These are phyloP conservation scores for Cutaneotrichosporon sp. DNA, from an alignment of 1,284 basidiomycete genomes.

Conservation along the genomic window DNA sequence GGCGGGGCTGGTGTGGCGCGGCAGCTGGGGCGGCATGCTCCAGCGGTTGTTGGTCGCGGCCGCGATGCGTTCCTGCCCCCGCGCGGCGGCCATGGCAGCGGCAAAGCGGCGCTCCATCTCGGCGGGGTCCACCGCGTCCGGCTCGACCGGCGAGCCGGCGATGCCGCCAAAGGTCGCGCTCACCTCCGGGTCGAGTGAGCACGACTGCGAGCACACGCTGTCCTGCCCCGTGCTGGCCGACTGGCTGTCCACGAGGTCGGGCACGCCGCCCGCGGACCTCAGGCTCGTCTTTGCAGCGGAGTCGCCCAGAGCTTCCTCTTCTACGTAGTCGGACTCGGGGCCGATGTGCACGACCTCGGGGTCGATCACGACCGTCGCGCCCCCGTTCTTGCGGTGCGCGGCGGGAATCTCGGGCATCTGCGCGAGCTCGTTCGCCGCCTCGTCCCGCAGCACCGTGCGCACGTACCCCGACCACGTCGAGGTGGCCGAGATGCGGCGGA, in stretches of 20 bases:
- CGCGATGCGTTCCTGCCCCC: not conserved
- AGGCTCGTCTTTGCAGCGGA: not conserved
- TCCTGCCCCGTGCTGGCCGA: not conserved
- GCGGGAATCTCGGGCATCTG: conserved; percentile 2
- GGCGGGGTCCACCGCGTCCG: conserved; percentile 11
- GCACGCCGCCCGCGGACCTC: not conserved
- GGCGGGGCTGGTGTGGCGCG: not conserved
- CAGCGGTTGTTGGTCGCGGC: conserved; percentile 1
- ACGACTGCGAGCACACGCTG: not conserved
- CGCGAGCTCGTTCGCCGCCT: not conserved
- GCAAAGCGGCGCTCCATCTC: conserved; percentile 22
- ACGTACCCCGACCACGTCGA: conserved; percentile 13
- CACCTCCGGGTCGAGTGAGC: not conserved
- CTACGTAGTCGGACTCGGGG: conserved; percentile 1
- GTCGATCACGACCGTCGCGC: not conserved
- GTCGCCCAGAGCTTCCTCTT: not conserved
- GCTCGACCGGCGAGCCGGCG: not conserved
- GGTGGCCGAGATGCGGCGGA: conserved; percentile 3
- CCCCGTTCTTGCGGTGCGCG: not conserved
- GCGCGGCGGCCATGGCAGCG: not conserved
- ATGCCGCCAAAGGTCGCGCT: conserved; percentile 4
- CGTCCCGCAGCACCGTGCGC: conserved; percentile 2
- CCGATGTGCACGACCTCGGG: not conserved
- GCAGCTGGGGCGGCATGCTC: conserved; percentile 7
- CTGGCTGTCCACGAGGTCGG: not conserved